Conservation (phyloP, 202 grass and related monocot species). For the Panicum virgatum region DNA sequence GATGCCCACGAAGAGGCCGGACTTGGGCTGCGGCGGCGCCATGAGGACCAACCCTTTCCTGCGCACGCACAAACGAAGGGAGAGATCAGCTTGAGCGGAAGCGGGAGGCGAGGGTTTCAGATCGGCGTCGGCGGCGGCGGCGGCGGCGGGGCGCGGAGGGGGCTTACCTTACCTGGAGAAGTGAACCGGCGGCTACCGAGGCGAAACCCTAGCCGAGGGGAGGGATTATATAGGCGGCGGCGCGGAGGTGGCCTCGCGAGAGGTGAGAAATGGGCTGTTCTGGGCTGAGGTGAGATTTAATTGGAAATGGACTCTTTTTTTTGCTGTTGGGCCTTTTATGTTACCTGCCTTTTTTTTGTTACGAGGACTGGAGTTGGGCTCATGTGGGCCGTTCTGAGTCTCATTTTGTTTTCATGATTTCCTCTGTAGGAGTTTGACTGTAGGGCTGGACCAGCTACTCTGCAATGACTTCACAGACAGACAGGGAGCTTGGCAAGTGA, state of each 20-base stretch:
- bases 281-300: background rate
- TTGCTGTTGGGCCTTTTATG: background rate
- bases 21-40: conserved; percentile 64
- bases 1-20: conserved; percentile 70
- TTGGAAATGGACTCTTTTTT: background rate
- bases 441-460: background rate
- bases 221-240: background rate
- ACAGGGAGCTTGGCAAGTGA: no score
- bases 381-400: background rate
- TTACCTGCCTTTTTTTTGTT: background rate
- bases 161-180: conserved; percentile 52
- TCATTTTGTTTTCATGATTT: background rate
- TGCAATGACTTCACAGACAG: no score
- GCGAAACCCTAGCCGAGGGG: conserved; percentile 43
- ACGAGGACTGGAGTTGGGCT: background rate
- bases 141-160: background rate
- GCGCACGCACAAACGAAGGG: background rate
- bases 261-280: background rate
- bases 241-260: background rate
- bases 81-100: background rate
- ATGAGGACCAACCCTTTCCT: conserved; percentile 54
- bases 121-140: conserved; percentile 45
- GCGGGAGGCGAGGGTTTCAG: conserved; percentile 34
- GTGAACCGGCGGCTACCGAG: conserved; percentile 27
- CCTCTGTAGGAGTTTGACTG: background rate